Evolutionary conservation across 2,329 filamentous ascomycete genomes (phyloP), one percentile per base, ranked within the genome.

Genomic region (Fusarium sp.): DNA sequence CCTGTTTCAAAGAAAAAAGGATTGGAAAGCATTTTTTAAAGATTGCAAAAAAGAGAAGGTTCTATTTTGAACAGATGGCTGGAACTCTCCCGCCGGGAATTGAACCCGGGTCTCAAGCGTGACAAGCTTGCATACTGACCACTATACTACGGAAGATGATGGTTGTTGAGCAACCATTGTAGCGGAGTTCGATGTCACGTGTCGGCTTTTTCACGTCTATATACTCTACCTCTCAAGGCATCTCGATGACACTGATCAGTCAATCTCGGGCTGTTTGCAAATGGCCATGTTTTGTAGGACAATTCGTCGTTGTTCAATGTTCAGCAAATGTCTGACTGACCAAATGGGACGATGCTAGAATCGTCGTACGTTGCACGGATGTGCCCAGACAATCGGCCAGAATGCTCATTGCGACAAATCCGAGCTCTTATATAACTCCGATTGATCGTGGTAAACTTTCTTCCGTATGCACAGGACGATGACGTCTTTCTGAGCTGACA

Each of bases 61-160:
- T 18, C 52, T 65, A 45, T 13, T 6, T 64, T 15, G 1, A 24
- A 17, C 60, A 65, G 60, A 22, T 65, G 53, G 62, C 62, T 59
- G 53, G 53, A 59, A 59, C 62, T 65, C 62, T 65, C 62, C 60
- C 62, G 62, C 62, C 62, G 62, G 62, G 62, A 65, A 65, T 65
- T 65, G 62, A 65, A 65, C 62, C 60, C 62, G 62, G 62, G 62
- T 65, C 60, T 65, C 62, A 65, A 65, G 62, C 62, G 61, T 64
- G 61, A 64, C 61, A 64, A 64, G 61, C 61, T 64, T 64, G 61
- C 61, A 64, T 64, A 64, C 61, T 64, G 59, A 64, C 61, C 61
- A 64, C 61, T 65, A 65, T 65, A 65, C 62, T 65, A 65, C 60
- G 62, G 60, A 65, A 65, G 62, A 64, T 20, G 26, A 40, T 40